Evolutionary conservation across 805 yeast genomes (phyloP), one percentile per base, ranked within the genome.

Genomic region (Debaryomyces hansenii): DNA sequence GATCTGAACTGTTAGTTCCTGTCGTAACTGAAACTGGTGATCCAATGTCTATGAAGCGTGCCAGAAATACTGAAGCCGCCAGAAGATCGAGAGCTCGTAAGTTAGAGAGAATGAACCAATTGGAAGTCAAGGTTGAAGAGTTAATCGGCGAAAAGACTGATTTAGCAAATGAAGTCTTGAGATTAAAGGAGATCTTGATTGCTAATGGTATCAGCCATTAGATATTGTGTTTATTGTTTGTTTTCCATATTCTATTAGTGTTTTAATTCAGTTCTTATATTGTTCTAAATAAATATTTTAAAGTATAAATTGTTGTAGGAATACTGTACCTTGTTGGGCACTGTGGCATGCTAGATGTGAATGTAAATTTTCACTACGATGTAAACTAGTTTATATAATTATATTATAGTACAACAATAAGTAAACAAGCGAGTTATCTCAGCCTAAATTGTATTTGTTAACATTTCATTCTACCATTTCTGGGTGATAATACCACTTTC

Each of bases 51-150:
- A 66, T 87, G 58, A 92, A 92, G 74, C 84, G 98, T 64, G 98
- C 98, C 7, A 84, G 92, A 69, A 92, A 94, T 78, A 92, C 92
- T n/a, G 96, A 90, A 64, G 97, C 98, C 55, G 97, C 97, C 6
- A 83, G 97, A 67, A 82, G 97, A 62, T 90, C 96, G 21, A 78
- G 97, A 60, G 97, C 97, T 20, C 83, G 96, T 66, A 90, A 91
- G 69, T 83, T 87, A 84, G 87, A 87, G 65, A 81, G 96, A 66
- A 87, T 91, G 89, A 58, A 69, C 49, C 92, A 88, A 64, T 74
- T 91, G 63, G 97, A 91, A 69, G 80, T 68, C 20, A 83, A 81
- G 65, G 94, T 90, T 44, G 89, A 84, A 54, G 77, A 66, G 28
- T 73, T 91, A 52, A 54, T 85, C 40, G 62, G 68, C 21, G 83